These are phyloP conservation scores for Bretschneidera sinensis DNA, from an alignment of 345 rosid genomes.

Conservation along the genomic window DNA sequence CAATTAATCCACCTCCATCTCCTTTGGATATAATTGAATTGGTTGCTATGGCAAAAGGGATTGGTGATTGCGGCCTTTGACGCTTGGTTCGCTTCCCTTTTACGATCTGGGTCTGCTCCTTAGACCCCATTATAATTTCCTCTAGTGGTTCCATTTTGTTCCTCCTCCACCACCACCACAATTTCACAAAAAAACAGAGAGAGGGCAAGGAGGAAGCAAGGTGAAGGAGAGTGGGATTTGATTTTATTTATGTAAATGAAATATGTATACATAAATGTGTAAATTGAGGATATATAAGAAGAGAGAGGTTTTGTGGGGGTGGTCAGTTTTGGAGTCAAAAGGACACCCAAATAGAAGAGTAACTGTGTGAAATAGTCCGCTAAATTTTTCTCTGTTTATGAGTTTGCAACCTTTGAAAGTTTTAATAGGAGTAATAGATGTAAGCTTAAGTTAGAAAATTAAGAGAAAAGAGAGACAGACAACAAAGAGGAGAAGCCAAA, in stretches of 20 bases:
- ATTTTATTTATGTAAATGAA: conserved; percentile 27
- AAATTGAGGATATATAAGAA: conserved; percentile 4
- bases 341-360: conserved; percentile 30
- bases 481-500: conserved; percentile 12
- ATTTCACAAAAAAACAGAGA: conserved; percentile 3
- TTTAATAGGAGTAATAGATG: not conserved
- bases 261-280: conserved; percentile 15
- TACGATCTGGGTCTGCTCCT: conserved; percentile 33
- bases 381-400: no score
- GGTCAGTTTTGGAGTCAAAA: conserved; percentile 27
- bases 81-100: conserved; percentile 89
- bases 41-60: conserved; percentile 33
- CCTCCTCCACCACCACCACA: conserved; percentile 10
- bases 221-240: conserved; percentile 27
- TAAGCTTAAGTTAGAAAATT: not conserved
- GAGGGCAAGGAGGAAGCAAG: conserved; percentile 2
- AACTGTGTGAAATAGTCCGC: conserved; percentile 26
- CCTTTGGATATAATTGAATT: conserved; percentile 32
- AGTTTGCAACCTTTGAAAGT: no score
- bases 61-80: conserved; percentile 56
- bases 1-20: conserved; percentile 6
- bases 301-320: not conserved
- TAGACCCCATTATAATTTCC: conserved; percentile 27
- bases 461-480: not conserved
- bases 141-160: conserved; percentile 40